Evolutionary conservation across 1,139 yeast genomes (phyloP).

Genomic region (Geotrichum reessii): DNA sequence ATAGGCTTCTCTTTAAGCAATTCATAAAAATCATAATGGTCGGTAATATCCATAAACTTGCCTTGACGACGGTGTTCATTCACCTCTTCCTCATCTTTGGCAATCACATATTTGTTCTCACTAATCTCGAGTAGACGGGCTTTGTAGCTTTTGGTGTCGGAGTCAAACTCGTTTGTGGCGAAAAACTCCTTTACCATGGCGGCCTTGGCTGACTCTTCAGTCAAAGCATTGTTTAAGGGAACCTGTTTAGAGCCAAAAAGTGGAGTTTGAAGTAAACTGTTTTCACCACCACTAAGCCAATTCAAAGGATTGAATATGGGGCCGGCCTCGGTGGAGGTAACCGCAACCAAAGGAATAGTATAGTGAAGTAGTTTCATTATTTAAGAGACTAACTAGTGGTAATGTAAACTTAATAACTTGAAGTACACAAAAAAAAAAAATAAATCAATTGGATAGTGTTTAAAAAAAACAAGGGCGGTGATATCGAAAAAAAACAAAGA

Average conservation of each 20-base stretch:
- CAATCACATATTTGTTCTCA: neutral
- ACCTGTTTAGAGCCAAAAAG: neutral
- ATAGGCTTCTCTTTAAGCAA: neutral
- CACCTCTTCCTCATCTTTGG: constrained; percentile 1
- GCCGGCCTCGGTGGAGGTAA: neutral
- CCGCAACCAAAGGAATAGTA: neutral
- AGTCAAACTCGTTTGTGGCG: neutral
- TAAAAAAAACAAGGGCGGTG: neutral
- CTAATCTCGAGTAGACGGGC: neutral
- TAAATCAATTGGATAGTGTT: neutral
- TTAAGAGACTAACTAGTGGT: neutral
- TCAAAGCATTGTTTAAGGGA: neutral
- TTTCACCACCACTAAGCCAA: neutral
- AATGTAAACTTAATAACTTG: neutral
- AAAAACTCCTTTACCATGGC: neutral
- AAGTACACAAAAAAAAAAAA: neutral
- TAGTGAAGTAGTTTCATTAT: neutral
- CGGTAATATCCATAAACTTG: constrained; percentile 19
- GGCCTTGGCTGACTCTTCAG: neutral
- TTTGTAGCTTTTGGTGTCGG: neutral
- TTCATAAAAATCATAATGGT: constrained; percentile 15
- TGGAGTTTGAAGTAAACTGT: neutral
- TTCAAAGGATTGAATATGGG: neutral
- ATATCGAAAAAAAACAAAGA: neutral
- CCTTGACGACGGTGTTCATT: constrained; percentile 1